Evolutionary conservation across 2,329 filamentous ascomycete species (phyloP), one percentile per base, ranked within the genome.

Genomic region (Alternaria sp.): DNA sequence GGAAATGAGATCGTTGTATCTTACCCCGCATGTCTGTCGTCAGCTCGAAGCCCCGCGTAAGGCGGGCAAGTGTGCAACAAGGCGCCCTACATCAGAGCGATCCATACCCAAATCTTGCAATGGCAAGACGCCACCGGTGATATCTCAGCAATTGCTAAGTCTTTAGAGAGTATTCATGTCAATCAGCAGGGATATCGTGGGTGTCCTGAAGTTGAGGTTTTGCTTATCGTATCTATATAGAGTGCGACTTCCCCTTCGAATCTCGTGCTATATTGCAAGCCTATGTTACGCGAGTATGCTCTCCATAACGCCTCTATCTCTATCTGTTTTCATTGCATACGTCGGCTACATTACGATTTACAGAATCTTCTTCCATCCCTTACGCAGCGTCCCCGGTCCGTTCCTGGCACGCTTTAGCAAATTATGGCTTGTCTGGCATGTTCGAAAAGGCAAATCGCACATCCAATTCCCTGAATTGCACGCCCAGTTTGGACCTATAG

Each of bases 151-250:
- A 5, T 22, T n/a, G 44, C 44, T 48, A 32, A 18, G n/a, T n/a
- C 18, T 1, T 48, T 9, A 16, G 12, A 18, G 44, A 22, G 30
- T 16, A 22, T 14, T 20, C 12, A 3, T 14, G 12, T 12, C 44
- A 22, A 32, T 4, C 18, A 47, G 32, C 9, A 48, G 3, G 28
- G 28, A 34, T 48, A 18, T 7, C 14, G 28, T 22, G 28, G 44
- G 28, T 34, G 28, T 32, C 44, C n/a, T 48, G 18, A 34, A 48
- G 44, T 28, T 48, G 18, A 7, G 11, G 14, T 32, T 16, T n/a
- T 48, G n/a, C 44, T 47, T 32, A 32, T 47, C n/a, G 12, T 18
- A n/a, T 47, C 44, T 47, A 32, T 32, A 32, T 48, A 48, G 44
- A 1, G 30, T 5, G 43, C n/a, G 5, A 14, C 11, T 3, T 8